Percentiles rank a stretch among this genome's conserved stretches.
phyloP scores from a whole-genome alignment of 768 basidiomycete species.

The Suillus ampliporus region DNA sequence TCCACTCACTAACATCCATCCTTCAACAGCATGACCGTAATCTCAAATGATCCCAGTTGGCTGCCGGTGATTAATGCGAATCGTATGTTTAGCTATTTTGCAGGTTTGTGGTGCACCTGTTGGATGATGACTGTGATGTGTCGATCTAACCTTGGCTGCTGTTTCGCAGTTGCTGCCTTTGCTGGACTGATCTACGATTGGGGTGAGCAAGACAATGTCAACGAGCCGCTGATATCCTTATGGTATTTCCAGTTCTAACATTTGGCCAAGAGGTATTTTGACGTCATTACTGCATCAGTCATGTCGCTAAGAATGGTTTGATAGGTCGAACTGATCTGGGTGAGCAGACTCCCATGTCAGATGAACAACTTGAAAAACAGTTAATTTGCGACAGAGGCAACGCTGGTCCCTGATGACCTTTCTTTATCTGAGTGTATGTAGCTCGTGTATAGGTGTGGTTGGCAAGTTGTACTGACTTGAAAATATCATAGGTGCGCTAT shows the following conservation, averaged over 20 bases:
- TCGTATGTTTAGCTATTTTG: not conserved
- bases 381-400: not conserved
- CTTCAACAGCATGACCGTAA: not conserved
- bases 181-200: not conserved
- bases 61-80: not conserved
- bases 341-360: not conserved
- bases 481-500: not conserved
- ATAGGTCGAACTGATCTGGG: not conserved
- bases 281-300: not conserved
- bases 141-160: not conserved
- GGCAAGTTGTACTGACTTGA: not conserved
- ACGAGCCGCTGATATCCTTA: not conserved
- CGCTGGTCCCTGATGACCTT: slow-evolving; percentile 1
- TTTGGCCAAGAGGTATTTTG: not conserved
- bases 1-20: not conserved
- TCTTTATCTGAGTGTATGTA: not conserved
- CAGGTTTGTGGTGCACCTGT: not conserved
- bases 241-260: not conserved
- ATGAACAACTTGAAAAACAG: not conserved
- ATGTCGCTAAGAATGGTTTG: not conserved
- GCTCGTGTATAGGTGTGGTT: not conserved
- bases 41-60: not conserved
- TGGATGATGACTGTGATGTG: not conserved
- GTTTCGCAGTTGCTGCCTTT: not conserved
- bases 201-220: not conserved